Base-by-base conservation (phyloP, 2,329 filamentous ascomycete genomes). In the Beauveria bassiana region DNA sequence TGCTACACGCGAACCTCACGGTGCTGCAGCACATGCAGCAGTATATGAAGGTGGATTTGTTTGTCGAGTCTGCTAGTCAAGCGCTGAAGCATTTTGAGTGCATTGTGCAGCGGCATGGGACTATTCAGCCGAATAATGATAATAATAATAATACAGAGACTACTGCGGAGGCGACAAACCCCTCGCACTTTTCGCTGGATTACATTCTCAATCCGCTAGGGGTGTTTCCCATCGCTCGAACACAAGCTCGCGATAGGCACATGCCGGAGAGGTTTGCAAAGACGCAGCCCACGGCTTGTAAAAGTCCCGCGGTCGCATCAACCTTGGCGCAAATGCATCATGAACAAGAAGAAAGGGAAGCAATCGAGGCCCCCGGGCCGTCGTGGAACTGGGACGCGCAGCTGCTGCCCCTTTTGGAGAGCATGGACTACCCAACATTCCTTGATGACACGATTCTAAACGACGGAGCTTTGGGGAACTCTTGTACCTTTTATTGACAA, bases 141-240 rank as follows among this genome's bases (percentile, higher is more conserved):
- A 22, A 51, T 22, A 22, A 1, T 22, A 22, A 22, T 22, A 22
- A 22, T 22, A 22, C 20, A 24, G 49, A 51, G 9, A 12, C 8
- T 20, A 22, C 28, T 18, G 7, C 14, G 4, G 45, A 45, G 18
- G 24, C 10, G 8, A 5, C 16, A 22, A 47, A 51, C 46, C 53
- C 54, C 8, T 55, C 18, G 14, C 53, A 62, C 20, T 62, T 57
- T 50, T 62, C 60, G 10, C 54, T 62, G 2, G 60, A 62, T 22
- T 62, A 62, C 34, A 62, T 62, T 28, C 34, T 62, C 5, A 62
- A 62, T 51, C 60, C 60, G 20, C 45, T 62, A 6, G 60, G 60
- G 7, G 60, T 62, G 14, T 62, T 58, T 18, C 60, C 60, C 1
- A 59, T 62, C 34, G 60, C 60, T 7, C 60, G 60, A 4, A 62